A percentile compares a stretch with the other conserved stretches of the same genome.
Evolutionary conservation across 768 basidiomycete genomes (phyloP).

Genomic region (Galerina sulciceps): DNA sequence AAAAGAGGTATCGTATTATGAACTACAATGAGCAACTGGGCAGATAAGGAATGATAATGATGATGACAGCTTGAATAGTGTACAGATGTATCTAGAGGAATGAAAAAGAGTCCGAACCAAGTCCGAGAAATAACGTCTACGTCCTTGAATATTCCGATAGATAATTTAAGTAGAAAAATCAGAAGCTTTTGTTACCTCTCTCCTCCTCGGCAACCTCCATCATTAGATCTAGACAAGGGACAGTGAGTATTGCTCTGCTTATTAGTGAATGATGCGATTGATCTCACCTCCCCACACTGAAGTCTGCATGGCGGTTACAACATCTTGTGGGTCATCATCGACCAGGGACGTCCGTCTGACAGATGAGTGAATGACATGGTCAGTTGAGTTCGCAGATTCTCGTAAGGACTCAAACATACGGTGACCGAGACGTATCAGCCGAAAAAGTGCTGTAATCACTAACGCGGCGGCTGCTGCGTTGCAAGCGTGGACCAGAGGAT

Average conservation of each 20-base stretch:
- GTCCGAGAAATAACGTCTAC: background rate
- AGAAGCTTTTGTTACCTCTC: constrained; percentile 15
- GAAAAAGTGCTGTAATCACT: constrained; percentile 69
- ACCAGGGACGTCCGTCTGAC: constrained; percentile 42
- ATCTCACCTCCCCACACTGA: constrained; percentile 76
- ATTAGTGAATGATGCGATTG: background rate
- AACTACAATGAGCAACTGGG: constrained; percentile 9
- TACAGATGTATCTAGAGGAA: constrained; percentile 18
- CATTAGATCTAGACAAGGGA: constrained; percentile 19
- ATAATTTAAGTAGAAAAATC: constrained; percentile 13
- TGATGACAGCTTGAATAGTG: constrained; percentile 15
- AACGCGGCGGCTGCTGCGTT: constrained; percentile 54
- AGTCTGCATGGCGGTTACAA: constrained; percentile 62
- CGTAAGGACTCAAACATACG: constrained; percentile 39
- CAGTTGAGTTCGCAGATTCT: constrained; percentile 3
- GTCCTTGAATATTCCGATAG: constrained; percentile 3
- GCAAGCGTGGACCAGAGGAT: constrained; percentile 48
- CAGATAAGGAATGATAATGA: constrained; percentile 1
- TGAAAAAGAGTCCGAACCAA: constrained; percentile 7
- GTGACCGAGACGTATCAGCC: constrained; percentile 50
- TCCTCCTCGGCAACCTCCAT: constrained; percentile 27
- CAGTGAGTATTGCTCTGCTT: background rate
- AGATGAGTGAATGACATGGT: background rate
- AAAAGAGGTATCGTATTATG: constrained; percentile 5
- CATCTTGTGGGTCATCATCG: constrained; percentile 49